Evolutionary conservation across 2,329 filamentous ascomycete genomes (phyloP).

Genomic region (Mycosphaerelloides madeirae): DNA sequence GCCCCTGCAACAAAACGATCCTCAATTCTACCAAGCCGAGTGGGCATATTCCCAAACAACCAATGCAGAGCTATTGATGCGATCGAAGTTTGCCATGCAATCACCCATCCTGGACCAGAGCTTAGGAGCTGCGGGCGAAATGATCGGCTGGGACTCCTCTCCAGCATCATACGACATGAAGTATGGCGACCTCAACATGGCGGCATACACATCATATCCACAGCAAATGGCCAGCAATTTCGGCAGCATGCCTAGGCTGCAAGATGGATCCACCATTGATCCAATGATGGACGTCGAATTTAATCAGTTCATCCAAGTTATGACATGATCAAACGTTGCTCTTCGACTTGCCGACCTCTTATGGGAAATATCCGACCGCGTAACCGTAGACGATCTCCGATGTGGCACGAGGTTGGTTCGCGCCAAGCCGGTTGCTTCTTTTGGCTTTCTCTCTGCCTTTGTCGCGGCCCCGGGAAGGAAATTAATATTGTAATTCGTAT

Average conservation of each 20-base stretch:
- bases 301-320: conserved; percentile 27
- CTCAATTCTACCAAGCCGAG: conserved; percentile 29
- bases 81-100: conserved; percentile 19
- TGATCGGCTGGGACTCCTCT: conserved; percentile 10
- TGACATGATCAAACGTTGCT: conserved; percentile 11
- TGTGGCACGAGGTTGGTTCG: no score
- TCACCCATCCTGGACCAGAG: conserved; percentile 12
- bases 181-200: conserved; percentile 6
- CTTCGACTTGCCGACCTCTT: neutral
- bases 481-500: no score
- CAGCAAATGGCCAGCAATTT: conserved; percentile 9
- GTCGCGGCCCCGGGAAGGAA: no score
- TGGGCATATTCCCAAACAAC: conserved; percentile 22
- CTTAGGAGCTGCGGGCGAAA: conserved; percentile 4
- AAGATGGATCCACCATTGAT: conserved; percentile 8
- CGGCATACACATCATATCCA: conserved; percentile 9
- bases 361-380: no score
- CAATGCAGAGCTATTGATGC: conserved; percentile 19
- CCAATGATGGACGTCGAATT: conserved; percentile 27
- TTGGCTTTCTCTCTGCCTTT: no score
- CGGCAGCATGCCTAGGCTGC: conserved; percentile 10
- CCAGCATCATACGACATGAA: conserved; percentile 11
- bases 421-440: no score
- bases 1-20: conserved; percentile 25
- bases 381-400: no score